Base-by-base conservation (phyloP, 352 stramenopile species). In the Globisporangium canariense region DNA sequence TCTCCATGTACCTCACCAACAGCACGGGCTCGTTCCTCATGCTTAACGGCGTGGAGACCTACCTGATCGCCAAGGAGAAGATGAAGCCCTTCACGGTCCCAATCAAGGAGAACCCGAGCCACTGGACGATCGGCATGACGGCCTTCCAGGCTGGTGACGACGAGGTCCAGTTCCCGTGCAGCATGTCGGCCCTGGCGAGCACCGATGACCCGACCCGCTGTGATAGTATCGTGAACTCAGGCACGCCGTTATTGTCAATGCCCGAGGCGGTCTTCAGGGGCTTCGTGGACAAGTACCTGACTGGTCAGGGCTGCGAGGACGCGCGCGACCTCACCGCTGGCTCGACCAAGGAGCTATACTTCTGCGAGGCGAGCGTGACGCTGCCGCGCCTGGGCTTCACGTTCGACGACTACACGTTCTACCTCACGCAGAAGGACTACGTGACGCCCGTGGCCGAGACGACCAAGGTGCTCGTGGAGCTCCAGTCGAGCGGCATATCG, bases 81-180 rank as follows among this genome's bases (percentile, higher is more conserved):
- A 65, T 87, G 30, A 74, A 68, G 38, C 62, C 70, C 38, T 81
- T 80, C 49, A 75, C 60, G 13, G 34, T 93, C 10, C 66, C 72
- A 5, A 57, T 91, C 40, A 51, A 60, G 28, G 60, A 50, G 79
- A 83, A 66, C 71, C 69, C 3, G 22, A 75, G 57, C 5, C 75
- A 91, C 66, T 93, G 84, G 84, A 90, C 73, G 14, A 72, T 93
- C 28, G 77, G 80, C 43, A 77, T 93, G 67, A 87, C 80, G 36
- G 69, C 69, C 18, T 75, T 93, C 54, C 70, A 78, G 53, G 67
- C 86, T n/a, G 77, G 74, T 36, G 74, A 85, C 55, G 66, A 61
- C 32, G 65, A 57, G 13, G 62, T 60, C 11, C 55, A 70, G 49
- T 83, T 76, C 52, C 78, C 84, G 13, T 93, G 81, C 58, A 73